Base-by-base conservation (phyloP, 768 basidiomycete species). In the Royoungia palumana region DNA sequence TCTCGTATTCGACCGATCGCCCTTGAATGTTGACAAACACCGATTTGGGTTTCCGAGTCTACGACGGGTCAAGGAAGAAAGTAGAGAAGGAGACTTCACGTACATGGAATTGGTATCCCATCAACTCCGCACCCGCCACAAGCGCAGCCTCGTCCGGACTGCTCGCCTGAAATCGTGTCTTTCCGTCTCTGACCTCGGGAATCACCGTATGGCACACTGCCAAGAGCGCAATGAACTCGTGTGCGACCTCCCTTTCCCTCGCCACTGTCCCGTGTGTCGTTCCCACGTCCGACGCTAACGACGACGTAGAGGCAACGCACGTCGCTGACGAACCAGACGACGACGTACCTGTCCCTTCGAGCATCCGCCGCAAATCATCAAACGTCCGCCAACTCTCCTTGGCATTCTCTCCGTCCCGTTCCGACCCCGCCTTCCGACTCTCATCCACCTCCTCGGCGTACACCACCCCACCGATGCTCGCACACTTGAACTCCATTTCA, bases 131-230 rank as follows among this genome's bases (percentile, higher is more conserved):
- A 6, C 96, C 96, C 0, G 87, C 81, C 1, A 99, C 96, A 35
- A 99, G 72, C 2, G 96, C 96, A 0, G 94, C 96, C 67, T 99
- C 95, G 61, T 98, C 96, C 0, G 96, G 96, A 73, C 93, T 95
- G 54, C 91, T 94, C 2, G 96, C 96, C 66, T 99, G 96, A 61
- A 86, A 99, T 10, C 85, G 74, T 54, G 89, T 87, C 75, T 94
- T 95, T n/a, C 81, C 94, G 50, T 90, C 82, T 58, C 79, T 83
- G 46, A 85, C 70, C 70, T 98, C 96, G 2, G 96, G 96, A 60
- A 98, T 98, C 57, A 99, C 96, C 1, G 96, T 98, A 63, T 99
- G 96, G 57, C 96, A 99, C 28, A 98, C 94, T 2, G 95, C 87
- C 42, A 98, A 75, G 19, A 97, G 75, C 0, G 86, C 82, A 60